phyloP scores from a whole-genome alignment of 139 green algal species.

The Haematococcus lacustris region DNA sequence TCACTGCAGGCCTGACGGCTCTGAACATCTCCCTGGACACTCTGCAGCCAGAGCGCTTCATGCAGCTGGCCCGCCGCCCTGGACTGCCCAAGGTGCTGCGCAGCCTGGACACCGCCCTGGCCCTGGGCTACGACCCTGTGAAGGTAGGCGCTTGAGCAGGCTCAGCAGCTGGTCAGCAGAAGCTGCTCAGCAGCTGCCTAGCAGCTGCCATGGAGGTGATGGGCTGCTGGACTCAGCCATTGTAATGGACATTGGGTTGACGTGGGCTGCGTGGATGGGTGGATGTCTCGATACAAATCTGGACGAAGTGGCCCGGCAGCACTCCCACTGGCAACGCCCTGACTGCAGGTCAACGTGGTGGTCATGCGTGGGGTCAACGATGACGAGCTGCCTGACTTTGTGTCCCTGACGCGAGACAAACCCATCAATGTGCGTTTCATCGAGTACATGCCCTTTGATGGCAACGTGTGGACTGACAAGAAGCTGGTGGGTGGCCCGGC shows the following conservation, averaged over 20 bases:
- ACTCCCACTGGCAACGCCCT: no score
- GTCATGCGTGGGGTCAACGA: conserved; percentile 96
- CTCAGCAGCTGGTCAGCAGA: neutral
- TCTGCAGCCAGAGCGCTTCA: conserved; percentile 78
- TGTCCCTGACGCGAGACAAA: conserved; percentile 70
- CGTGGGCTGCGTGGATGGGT: no score
- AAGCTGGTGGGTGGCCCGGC: conserved; percentile 80
- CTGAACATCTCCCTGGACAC: conserved; percentile 97
- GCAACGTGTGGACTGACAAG: conserved; percentile 83
- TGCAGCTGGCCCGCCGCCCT: conserved; percentile 73
- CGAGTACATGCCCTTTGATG: conserved; percentile 99
- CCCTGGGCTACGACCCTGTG: conserved; percentile 74
- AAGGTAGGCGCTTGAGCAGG: conserved; percentile 67
- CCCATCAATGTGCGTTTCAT: conserved; percentile 98
- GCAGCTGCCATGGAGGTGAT: no score
- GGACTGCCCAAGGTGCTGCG: conserved; percentile 74
- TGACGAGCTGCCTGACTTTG: conserved; percentile 93
- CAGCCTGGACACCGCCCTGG: conserved; percentile 66
- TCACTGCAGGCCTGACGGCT: conserved; percentile 60
- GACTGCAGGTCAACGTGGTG: conserved; percentile 94
- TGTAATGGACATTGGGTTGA: no score
- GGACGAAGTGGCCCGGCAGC: no score
- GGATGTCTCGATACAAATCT: no score
- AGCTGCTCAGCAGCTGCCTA: no score
- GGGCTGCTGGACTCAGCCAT: no score